Evolutionary conservation across 306 rosid genomes (phyloP).

Genomic region (Malus orientalis): DNA sequence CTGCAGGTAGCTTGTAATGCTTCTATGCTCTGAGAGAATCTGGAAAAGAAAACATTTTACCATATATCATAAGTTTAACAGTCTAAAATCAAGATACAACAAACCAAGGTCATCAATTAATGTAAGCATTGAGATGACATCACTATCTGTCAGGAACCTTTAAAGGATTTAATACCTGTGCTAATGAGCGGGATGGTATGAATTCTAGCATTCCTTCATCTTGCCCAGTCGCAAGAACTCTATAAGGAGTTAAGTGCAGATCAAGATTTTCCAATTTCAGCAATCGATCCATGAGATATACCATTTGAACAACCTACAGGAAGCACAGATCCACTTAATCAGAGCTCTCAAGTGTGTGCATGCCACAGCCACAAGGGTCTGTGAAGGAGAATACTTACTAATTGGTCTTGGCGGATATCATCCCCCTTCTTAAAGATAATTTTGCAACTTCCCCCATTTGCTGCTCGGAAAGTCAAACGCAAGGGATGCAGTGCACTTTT

Average conservation of each 20-base stretch:
- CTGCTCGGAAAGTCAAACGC: slow-evolving; percentile 85
- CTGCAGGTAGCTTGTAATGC: slow-evolving; percentile 88
- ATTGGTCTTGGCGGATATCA: slow-evolving; percentile 93
- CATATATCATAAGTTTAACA: neutral
- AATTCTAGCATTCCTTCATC: slow-evolving; percentile 98
- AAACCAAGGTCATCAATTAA: too few species aligned
- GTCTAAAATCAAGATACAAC: neutral
- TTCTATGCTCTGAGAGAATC: slow-evolving; percentile 94
- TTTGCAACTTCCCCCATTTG: slow-evolving; percentile 68
- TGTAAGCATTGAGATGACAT: slow-evolving; percentile 11
- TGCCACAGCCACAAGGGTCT: neutral
- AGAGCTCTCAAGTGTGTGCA: slow-evolving; percentile 1
- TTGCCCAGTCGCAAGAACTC: slow-evolving; percentile 96
- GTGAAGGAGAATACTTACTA: slow-evolving; percentile 43
- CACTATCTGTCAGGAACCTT: slow-evolving; percentile 3
- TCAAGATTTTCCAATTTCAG: slow-evolving; percentile 94
- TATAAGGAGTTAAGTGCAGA: slow-evolving; percentile 81
- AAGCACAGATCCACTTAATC: slow-evolving; percentile 12
- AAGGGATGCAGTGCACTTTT: slow-evolving; percentile 94
- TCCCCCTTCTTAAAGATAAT: slow-evolving; percentile 92
- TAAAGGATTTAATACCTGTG: slow-evolving; percentile 43
- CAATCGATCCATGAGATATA: slow-evolving; percentile 90
- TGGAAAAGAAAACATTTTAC: slow-evolving; percentile 18
- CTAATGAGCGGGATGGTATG: slow-evolving; percentile 87
- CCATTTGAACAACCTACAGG: slow-evolving; percentile 95